These are phyloP conservation scores for Ophiocordyceps camponoti-floridani DNA, from an alignment of 2,329 filamentous ascomycete species.

Conservation along the genomic window DNA sequence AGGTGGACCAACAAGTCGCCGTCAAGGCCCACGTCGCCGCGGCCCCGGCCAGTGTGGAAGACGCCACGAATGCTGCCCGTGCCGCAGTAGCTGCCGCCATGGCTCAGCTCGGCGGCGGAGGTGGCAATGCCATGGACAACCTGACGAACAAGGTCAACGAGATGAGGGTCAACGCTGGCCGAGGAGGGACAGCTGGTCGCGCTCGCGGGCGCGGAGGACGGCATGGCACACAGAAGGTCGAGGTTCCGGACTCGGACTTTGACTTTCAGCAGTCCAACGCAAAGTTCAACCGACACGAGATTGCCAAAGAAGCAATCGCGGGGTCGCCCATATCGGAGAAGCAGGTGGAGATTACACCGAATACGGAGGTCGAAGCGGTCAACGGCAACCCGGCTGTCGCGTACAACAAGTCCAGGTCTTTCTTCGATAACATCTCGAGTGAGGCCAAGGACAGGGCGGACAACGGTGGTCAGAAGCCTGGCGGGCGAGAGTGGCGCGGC, in stretches of 20 bases:
- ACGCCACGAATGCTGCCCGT: slow-evolving; percentile 57
- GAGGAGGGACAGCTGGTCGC: slow-evolving; percentile 29
- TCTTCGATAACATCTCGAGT: slow-evolving; percentile 97
- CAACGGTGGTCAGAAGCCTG: slow-evolving; percentile 45
- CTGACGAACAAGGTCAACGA: slow-evolving; percentile 58
- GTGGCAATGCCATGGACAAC: slow-evolving; percentile 44
- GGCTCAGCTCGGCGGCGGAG: slow-evolving; percentile 42
- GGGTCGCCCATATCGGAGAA: slow-evolving; percentile 48
- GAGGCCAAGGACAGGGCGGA: slow-evolving; percentile 81
- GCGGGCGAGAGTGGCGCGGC: slow-evolving; percentile 72
- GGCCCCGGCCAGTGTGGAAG: slow-evolving; percentile 27
- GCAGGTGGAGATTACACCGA: slow-evolving; percentile 18
- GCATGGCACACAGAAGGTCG: slow-evolving; percentile 44
- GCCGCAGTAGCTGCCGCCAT: slow-evolving; percentile 68
- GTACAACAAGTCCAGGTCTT: slow-evolving; percentile 80
- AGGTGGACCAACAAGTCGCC: slow-evolving; percentile 9
- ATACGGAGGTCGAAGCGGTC: slow-evolving; percentile 18
- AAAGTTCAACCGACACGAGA: slow-evolving; percentile 28
- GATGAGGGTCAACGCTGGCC: slow-evolving; percentile 48
- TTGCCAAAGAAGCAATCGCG: slow-evolving; percentile 77
- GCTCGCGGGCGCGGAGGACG: slow-evolving; percentile 30
- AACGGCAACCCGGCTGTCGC: slow-evolving; percentile 27
- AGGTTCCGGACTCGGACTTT: slow-evolving; percentile 80
- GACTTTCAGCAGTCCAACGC: slow-evolving; percentile 54
- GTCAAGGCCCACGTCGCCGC: slow-evolving; percentile 19